Evolutionary conservation across 768 basidiomycete genomes (phyloP).

Genomic region (Suillus placidus): DNA sequence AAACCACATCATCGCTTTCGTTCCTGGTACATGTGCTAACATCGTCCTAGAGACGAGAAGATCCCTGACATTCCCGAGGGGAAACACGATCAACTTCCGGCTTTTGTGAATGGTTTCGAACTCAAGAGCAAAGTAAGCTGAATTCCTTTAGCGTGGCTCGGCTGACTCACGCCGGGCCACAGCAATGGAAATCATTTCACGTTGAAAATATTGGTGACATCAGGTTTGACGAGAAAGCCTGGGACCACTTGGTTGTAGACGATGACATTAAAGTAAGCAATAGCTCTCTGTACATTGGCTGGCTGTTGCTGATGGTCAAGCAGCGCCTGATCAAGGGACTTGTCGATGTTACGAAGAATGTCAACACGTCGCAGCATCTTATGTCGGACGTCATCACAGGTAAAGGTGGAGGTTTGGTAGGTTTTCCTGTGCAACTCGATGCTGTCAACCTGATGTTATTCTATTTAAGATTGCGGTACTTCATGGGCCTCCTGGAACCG

Average conservation of each 20-base stretch:
- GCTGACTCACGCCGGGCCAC: neutral
- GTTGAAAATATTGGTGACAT: slow-evolving; percentile 56
- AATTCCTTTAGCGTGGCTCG: too few species aligned
- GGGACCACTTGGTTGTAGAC: slow-evolving; percentile 58
- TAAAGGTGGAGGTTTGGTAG: slow-evolving; percentile 60
- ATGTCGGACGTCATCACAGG: slow-evolving; percentile 59
- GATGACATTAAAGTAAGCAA: slow-evolving; percentile 44
- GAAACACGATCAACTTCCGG: slow-evolving; percentile 56
- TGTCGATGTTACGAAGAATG: slow-evolving; percentile 28
- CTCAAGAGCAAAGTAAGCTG: slow-evolving; percentile 48
- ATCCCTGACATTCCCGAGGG: slow-evolving; percentile 48
- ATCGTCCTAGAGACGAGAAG: slow-evolving; percentile 7
- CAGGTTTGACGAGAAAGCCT: slow-evolving; percentile 61
- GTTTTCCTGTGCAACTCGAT: slow-evolving; percentile 33
- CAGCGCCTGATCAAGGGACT: slow-evolving; percentile 29
- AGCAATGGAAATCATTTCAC: slow-evolving; percentile 57
- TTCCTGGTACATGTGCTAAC: neutral
- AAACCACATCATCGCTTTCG: neutral
- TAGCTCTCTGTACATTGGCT: neutral
- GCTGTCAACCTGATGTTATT: neutral
- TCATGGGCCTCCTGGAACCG: slow-evolving; percentile 33
- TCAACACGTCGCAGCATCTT: slow-evolving; percentile 20
- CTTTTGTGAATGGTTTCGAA: slow-evolving; percentile 65
- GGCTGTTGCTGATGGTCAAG: slow-evolving; percentile 37
- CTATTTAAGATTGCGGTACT: slow-evolving; percentile 22